phyloP scores from a whole-genome alignment of 2,329 filamentous ascomycete genomes.

The Trichoderma sp. region DNA sequence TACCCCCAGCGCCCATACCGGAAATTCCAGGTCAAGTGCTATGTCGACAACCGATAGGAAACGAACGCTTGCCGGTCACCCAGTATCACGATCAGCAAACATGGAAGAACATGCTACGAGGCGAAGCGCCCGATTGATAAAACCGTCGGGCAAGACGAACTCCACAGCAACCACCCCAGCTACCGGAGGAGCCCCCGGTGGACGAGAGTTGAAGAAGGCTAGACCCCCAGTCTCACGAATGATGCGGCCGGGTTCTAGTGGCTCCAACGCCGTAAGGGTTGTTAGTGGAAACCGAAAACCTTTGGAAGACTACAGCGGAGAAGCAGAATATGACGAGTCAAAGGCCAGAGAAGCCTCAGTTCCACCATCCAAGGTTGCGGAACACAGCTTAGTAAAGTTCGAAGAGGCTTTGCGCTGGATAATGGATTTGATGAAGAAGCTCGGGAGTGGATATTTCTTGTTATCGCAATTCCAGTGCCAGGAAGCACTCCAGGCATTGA shows the following conservation, averaged over 20 bases:
- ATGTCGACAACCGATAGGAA: constrained; percentile 70
- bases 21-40: constrained; percentile 43
- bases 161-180: constrained; percentile 58
- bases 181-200: constrained; percentile 57
- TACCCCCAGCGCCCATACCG: constrained; percentile 42
- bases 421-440: constrained; percentile 78
- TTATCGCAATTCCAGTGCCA: constrained; percentile 78
- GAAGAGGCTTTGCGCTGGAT: constrained; percentile 77
- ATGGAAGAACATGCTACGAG: constrained; percentile 64
- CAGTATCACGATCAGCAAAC: constrained; percentile 56
- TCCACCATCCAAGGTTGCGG: constrained; percentile 46
- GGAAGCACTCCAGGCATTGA: constrained; percentile 76
- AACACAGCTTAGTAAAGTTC: constrained; percentile 64
- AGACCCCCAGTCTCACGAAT: constrained; percentile 71
- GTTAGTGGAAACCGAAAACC: constrained; percentile 90
- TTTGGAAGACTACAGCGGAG: constrained; percentile 66
- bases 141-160: constrained; percentile 69
- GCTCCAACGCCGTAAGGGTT: constrained; percentile 77
- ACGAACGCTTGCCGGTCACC: constrained; percentile 88
- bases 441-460: constrained; percentile 78
- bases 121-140: constrained; percentile 74
- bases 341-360: constrained; percentile 49
- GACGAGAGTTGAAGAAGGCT: constrained; percentile 79
- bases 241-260: constrained; percentile 66
- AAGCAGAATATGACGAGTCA: constrained; percentile 70